Conservation (phyloP, 345 rosid genomes). For the Eutrema yunnanense region DNA sequence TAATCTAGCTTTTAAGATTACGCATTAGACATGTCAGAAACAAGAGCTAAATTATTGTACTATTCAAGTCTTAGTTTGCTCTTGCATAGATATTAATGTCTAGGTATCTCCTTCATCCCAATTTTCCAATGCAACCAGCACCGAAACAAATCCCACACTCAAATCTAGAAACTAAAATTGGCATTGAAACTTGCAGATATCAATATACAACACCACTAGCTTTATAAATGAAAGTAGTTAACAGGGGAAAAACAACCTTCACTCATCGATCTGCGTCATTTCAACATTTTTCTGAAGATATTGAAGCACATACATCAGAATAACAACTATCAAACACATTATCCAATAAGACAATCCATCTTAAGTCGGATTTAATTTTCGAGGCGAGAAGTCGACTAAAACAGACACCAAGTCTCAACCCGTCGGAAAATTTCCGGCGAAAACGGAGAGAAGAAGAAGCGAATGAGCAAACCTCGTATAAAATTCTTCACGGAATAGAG, state of each 20-base stretch:
- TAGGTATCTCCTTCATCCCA: neutral
- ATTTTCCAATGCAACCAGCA: neutral
- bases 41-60: neutral
- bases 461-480: neutral
- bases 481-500: neutral
- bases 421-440: neutral
- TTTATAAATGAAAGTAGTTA: neutral
- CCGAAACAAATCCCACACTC: neutral
- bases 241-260: neutral
- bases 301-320: neutral
- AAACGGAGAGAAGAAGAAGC: neutral
- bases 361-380: neutral
- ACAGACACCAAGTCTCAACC: neutral
- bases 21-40: slow-evolving; percentile 1
- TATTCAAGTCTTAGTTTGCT: neutral
- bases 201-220: neutral
- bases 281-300: neutral
- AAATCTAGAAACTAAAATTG: neutral
- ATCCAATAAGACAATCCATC: neutral
- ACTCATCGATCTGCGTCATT: no score
- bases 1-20: neutral
- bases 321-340: neutral
- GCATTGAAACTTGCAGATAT: neutral
- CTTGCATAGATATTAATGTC: neutral
- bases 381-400: neutral